Conservation (phyloP, 2,329 filamentous ascomycete genomes). For the Calonectria hongkongensis region DNA sequence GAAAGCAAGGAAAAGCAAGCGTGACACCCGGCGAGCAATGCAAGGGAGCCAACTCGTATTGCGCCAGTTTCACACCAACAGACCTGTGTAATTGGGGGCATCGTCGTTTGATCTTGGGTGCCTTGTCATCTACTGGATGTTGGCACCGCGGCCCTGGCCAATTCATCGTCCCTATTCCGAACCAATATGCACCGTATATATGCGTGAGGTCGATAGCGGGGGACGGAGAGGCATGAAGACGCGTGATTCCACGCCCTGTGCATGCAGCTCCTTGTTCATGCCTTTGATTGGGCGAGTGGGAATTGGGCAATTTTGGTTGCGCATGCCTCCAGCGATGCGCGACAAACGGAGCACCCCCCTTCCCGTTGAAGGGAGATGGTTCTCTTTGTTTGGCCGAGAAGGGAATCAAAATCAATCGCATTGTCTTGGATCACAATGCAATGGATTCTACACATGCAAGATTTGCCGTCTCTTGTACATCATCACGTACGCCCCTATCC, state of each 20-base stretch:
- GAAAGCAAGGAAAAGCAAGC: constrained; percentile 15
- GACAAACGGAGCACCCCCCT: neutral
- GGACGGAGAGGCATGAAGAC: constrained; percentile 32
- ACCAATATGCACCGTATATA: constrained; percentile 8
- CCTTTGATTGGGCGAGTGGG: constrained; percentile 30
- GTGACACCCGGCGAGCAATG: constrained; percentile 12
- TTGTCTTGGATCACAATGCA: constrained; percentile 11
- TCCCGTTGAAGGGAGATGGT: neutral
- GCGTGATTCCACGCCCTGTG: constrained; percentile 30
- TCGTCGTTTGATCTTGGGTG: constrained; percentile 29
- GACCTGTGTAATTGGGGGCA: constrained; percentile 13
- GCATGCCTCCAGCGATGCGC: constrained; percentile 2
- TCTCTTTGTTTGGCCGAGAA: neutral
- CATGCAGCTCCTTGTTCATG: constrained; percentile 25
- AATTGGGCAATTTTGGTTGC: constrained; percentile 17
- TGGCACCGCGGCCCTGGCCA: neutral
- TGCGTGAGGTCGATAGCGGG: constrained; percentile 31
- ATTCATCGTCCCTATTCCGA: constrained; percentile 2
- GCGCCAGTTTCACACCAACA: constrained; percentile 32
- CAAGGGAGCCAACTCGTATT: constrained; percentile 34
- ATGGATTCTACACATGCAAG: neutral
- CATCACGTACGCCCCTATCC: constrained; percentile 36
- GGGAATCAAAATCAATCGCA: constrained; percentile 29
- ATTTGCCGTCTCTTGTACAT: constrained; percentile 18
- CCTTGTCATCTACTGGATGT: constrained; percentile 5